Base-by-base conservation (phyloP, 2,329 filamentous ascomycete species). In the Phaeosphaeria sp. region DNA sequence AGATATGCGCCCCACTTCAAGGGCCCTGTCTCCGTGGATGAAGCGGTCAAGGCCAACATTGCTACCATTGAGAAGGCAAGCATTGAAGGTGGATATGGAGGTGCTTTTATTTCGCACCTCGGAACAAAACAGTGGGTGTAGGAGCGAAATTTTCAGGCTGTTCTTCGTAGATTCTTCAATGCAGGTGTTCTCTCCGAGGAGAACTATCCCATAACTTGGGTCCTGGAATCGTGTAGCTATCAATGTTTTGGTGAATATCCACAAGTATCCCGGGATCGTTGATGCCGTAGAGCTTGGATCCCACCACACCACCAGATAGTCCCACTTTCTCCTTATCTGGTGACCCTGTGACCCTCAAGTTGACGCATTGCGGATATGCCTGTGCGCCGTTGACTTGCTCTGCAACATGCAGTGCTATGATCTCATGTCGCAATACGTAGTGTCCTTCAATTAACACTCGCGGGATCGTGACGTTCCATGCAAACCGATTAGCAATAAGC, bases 391-490 rank as follows among this genome's bases (percentile, higher is more conserved):
- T 77, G 27, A 54, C n/a, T 2, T 76, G 66, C 6, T 72, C 64
- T 1, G 79, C 78, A 0, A 73, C 71, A 58, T 85, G 83, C 17
- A 85, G 67, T 6, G 79, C 83, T 50, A 82, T 79, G 30, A 80
- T 77, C 68, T 86, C 84, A 62, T 85, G 83, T 2, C 84, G 74
- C 22, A 87, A 65, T 20, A 86, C 81, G 58, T 85, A 86, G 46
- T 79, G 71, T 0, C 84, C 84, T 0, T 74, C 63, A 6, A 59
- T 67, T 30, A 84, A 68, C 4, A 70, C 60, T 0, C 64, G 50
- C 6, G 83, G 83, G 17, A 85, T 73, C n/a, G 71, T 78, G 11
- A 82, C 72, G 10, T 47, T 78, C 78, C 63, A 77, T 2, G 82
- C 80, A 13, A 78, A 79, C 27, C 82, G 77, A 69, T 85, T 80